Conservation (phyloP, 2,329 filamentous ascomycete genomes). For the Epichloe festucae region DNA sequence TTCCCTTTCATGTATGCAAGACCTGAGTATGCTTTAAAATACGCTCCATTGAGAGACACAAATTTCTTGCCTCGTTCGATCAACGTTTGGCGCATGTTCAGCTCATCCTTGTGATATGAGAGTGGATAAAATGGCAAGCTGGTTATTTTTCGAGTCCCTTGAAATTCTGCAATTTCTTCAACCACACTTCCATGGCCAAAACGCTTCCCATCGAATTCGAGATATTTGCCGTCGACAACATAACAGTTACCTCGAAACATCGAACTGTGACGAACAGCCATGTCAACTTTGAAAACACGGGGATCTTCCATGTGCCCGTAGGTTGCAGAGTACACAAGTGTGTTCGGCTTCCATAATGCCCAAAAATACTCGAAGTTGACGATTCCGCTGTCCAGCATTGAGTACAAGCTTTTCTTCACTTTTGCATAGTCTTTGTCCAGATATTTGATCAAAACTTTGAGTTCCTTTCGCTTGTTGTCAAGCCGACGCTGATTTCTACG, state of each 20-base stretch:
- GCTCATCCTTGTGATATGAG: slow-evolving; percentile 63
- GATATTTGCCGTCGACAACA: slow-evolving; percentile 62
- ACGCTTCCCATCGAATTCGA: slow-evolving; percentile 79
- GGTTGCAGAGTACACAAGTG: slow-evolving; percentile 62
- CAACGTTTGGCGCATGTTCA: slow-evolving; percentile 49
- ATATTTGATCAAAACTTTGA: slow-evolving; percentile 63
- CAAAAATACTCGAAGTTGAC: slow-evolving; percentile 84
- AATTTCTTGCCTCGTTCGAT: slow-evolving; percentile 78
- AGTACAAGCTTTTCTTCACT: slow-evolving; percentile 64
- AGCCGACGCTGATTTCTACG: slow-evolving; percentile 48
- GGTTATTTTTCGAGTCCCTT: slow-evolving; percentile 70
- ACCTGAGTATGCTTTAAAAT: slow-evolving; percentile 72
- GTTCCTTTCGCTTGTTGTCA: slow-evolving; percentile 45
- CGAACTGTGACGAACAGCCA: slow-evolving; percentile 54
- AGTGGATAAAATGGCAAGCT: slow-evolving; percentile 66
- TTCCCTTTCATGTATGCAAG: slow-evolving; percentile 79
- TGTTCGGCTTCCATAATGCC: slow-evolving; percentile 82
- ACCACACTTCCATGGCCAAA: slow-evolving; percentile 65
- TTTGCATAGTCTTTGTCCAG: slow-evolving; percentile 72
- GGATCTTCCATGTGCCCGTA: slow-evolving; percentile 68
- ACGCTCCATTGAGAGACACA: slow-evolving; percentile 64
- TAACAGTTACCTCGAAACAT: slow-evolving; percentile 66
- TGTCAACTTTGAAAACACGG: slow-evolving; percentile 70
- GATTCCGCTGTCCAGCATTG: slow-evolving; percentile 66
- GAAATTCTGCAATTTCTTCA: slow-evolving; percentile 61